phyloP scores from a whole-genome alignment of 2,329 filamentous ascomycete genomes.

The Monosporascus ibericus region DNA sequence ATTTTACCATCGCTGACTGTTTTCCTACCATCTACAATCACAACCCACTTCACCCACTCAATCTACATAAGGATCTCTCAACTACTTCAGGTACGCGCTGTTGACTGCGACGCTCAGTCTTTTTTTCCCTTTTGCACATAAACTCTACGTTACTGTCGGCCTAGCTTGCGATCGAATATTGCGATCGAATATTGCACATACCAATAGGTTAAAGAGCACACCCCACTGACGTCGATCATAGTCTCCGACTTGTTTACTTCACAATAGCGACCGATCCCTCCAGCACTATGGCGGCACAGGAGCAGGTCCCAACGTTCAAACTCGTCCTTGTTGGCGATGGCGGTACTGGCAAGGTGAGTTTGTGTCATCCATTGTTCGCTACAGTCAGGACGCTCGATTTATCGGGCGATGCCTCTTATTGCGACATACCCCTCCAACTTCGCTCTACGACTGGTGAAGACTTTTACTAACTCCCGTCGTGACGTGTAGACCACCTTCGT shows the following conservation, averaged over 20 bases:
- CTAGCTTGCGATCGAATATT: background rate
- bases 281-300: constrained; percentile 57
- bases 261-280: constrained; percentile 23
- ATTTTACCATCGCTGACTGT: background rate
- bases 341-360: constrained; percentile 94
- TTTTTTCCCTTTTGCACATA: background rate
- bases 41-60: background rate
- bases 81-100: background rate
- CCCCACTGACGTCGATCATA: constrained; percentile 22
- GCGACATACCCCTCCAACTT: constrained; percentile 16
- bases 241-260: constrained; percentile 38
- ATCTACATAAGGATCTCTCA: background rate
- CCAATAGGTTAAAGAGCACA: constrained; percentile 4
- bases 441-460: constrained; percentile 3
- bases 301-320: constrained; percentile 81
- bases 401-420: constrained; percentile 11
- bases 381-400: constrained; percentile 4
- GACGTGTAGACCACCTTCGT: constrained; percentile 87
- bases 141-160: background rate
- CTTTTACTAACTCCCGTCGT: constrained; percentile 9
- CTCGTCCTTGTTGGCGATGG: constrained; percentile 98
- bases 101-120: too few relatives aligned
- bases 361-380: constrained; percentile 2
- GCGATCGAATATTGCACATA: background rate
- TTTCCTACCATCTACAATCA: background rate